Evolutionary conservation across 345 rosid species (phyloP).

Genomic region (Tarenaya hassleriana): DNA sequence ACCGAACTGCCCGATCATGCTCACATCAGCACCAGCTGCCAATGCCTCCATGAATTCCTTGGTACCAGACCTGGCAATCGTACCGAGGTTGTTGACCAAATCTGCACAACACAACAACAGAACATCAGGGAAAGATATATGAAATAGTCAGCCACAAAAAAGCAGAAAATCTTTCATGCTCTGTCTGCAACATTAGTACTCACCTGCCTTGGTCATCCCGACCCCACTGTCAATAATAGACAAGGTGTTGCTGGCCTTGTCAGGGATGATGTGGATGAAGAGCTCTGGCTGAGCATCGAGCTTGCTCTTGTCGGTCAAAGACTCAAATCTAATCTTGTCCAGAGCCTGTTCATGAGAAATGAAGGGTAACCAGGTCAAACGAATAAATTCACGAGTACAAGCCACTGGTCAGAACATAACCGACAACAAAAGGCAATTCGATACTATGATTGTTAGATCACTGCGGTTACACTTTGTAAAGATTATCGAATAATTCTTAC

Average conservation of each 20-base stretch:
- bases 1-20: slow-evolving; percentile 88
- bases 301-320: slow-evolving; percentile 84
- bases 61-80: slow-evolving; percentile 84
- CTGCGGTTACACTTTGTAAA: no score
- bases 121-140: background rate
- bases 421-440: no score
- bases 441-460: no score
- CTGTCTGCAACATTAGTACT: background rate
- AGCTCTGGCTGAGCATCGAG: slow-evolving; percentile 77
- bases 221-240: slow-evolving; percentile 72
- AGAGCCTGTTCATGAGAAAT: slow-evolving; percentile 39
- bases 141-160: background rate
- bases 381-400: background rate
- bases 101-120: slow-evolving; percentile 25
- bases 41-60: slow-evolving; percentile 88
- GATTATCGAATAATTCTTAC: no score
- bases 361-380: background rate
- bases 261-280: slow-evolving; percentile 76
- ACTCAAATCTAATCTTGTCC: slow-evolving; percentile 78
- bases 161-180: no score
- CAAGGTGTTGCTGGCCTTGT: slow-evolving; percentile 56
- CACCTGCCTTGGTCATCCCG: slow-evolving; percentile 92
- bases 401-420: no score
- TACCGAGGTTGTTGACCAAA: slow-evolving; percentile 85
- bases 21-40: slow-evolving; percentile 84